Conservation (phyloP, 2,329 filamentous ascomycete genomes). For the Ilyonectria robusta region DNA sequence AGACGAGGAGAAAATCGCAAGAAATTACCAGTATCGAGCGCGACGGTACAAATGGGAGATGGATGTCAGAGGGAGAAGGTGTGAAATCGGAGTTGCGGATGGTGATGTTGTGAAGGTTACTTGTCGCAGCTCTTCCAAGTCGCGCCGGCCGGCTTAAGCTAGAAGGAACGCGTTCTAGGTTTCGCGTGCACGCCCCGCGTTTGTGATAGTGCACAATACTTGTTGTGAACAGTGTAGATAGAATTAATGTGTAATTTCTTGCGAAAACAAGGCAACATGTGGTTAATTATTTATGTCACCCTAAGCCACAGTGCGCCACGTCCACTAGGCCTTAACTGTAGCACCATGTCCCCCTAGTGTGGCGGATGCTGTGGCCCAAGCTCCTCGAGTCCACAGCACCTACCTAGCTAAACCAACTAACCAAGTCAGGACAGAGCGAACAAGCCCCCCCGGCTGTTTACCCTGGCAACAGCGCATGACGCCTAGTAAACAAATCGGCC, state of each 20-base stretch:
- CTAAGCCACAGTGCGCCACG: background rate
- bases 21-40: constrained; percentile 29
- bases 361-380: constrained; percentile 37
- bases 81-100: constrained; percentile 19
- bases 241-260: constrained; percentile 21
- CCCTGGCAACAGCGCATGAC: constrained; percentile 53
- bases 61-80: constrained; percentile 12
- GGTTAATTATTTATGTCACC: constrained; percentile 28
- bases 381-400: constrained; percentile 14
- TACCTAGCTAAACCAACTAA: constrained; percentile 27
- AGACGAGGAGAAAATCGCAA: constrained; percentile 28
- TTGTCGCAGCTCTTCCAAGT: background rate
- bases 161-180: constrained; percentile 15
- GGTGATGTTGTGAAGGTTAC: constrained; percentile 15
- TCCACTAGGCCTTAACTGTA: background rate
- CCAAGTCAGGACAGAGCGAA: constrained; percentile 16
- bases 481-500: constrained; percentile 53
- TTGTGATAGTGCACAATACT: background rate
- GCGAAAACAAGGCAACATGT: background rate
- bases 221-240: constrained; percentile 3
- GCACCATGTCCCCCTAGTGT: background rate
- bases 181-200: constrained; percentile 21
- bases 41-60: constrained; percentile 1
- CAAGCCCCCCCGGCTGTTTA: constrained; percentile 44
- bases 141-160: background rate